Evolutionary conservation across 2,329 filamentous ascomycete genomes (phyloP), one percentile per base, ranked within the genome.

Genomic region (Colletotrichum spinosum): DNA sequence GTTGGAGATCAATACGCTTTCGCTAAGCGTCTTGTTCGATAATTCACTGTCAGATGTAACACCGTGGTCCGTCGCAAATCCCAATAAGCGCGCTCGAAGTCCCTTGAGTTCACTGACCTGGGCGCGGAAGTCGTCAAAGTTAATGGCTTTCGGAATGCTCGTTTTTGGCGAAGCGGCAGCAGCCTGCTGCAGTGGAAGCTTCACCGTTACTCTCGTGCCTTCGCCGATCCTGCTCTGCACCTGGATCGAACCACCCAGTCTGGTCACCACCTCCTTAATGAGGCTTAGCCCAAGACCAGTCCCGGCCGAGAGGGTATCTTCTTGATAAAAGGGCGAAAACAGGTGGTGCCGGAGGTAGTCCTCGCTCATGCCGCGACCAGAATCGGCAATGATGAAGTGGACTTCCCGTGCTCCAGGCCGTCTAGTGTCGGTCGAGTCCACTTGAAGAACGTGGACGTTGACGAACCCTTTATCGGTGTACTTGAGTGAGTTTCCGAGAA

Each of bases 241-340:
- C 2, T 84, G 79, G 48, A 92, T 86, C 2, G 79, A 80, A 0
- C 90, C 90, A 33, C 83, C 81, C 0, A 92, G 77, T 8, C 85
- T 82, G 12, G 82, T 80, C 1, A 89, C 84, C 7, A 92, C 86
- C 55, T 81, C 78, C 17, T 84, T 82, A 2, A 92, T 89, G 8
- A 92, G 86, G 45, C 86, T 89, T 37, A 92, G 75, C 0, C 90
- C 90, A 0, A 92, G 78, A 0, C 90, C 90, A 0, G 86, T 86
- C 0, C 90, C 90, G 0, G 85, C 83, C 0, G 84, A 80, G 1
- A 92, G 73, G 0, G 79, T 75, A 52, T 91, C 83, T 70, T 92
- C 90, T 67, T 92, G 90, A 0, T 81, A 76, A 66, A 92, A 92
- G 0, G 89, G 87, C 0, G 83, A 86, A 71, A 89, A 92, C 0